Evolutionary conservation across 2,329 filamentous ascomycete genomes (phyloP).

Genomic region (Alternaria hordeiaustralica): DNA sequence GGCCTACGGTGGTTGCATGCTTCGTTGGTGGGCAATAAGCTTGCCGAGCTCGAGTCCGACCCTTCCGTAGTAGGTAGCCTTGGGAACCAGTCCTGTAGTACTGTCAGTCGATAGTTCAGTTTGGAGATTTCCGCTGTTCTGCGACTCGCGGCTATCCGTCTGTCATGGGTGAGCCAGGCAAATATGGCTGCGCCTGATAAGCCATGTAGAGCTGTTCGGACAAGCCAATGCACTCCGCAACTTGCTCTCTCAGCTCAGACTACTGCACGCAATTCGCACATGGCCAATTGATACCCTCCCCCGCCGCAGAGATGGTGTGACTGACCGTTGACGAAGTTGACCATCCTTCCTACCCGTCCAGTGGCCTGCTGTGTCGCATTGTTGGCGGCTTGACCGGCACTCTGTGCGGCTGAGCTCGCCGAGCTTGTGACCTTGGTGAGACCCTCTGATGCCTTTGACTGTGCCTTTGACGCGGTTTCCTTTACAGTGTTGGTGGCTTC

Average conservation of each 20-base stretch:
- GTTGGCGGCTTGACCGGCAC: conserved; percentile 66
- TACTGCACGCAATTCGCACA: not conserved
- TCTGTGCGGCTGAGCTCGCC: conserved; percentile 77
- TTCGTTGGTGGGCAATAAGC: conserved; percentile 84
- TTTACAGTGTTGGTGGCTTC: conserved; percentile 56
- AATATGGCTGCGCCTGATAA: conserved; percentile 11
- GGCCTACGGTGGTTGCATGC: conserved; percentile 93
- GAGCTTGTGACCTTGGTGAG: conserved; percentile 81
- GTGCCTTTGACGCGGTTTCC: conserved; percentile 66
- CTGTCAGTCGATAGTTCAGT: conserved; percentile 19
- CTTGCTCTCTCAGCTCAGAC: not conserved
- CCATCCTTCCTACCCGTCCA: conserved; percentile 71
- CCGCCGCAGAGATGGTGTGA: conserved; percentile 22
- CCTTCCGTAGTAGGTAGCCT: conserved; percentile 88
- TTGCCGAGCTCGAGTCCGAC: conserved; percentile 87
- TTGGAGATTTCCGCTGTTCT: not conserved
- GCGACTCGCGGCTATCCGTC: not conserved
- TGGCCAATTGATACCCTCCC: conserved; percentile 11
- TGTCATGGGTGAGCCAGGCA: not conserved
- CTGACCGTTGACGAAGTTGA: conserved; percentile 88
- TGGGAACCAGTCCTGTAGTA: conserved; percentile 77
- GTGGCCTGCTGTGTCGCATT: conserved; percentile 51
- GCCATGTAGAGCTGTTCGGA: conserved; percentile 14
- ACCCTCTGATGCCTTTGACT: conserved; percentile 78
- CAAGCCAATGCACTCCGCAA: conserved; percentile 24